Evolutionary conservation across 1,139 yeast species (phyloP), one percentile per base, ranked within the genome.

Genomic region (Ashbya aceris): DNA sequence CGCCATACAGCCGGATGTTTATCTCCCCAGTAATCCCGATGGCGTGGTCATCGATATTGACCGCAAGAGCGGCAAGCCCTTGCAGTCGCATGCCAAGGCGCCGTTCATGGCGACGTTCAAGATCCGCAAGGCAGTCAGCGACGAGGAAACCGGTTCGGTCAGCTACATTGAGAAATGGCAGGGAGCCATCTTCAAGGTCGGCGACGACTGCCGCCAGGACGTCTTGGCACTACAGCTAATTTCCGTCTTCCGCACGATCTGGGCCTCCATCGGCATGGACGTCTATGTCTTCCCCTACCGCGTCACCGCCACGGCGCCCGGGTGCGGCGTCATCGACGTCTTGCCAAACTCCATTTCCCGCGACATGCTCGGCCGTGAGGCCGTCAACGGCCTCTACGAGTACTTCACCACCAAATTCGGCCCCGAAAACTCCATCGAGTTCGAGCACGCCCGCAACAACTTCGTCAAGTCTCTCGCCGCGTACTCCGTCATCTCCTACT

Each of bases 181-280:
- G 59, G 79, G 95, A 57, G 98, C 98, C 14, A 93, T 93, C 62
- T 93, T 93, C 73, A 93, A 93, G 64, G 98, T 93, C 45, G 99
- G 99, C 47, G 99, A 93, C 66, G 99, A 93, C 65, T 89, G 97
- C 70, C 77, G 99, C 54, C 99, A 93, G 64, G 99, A 93, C 67
- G 91, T 93, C 41, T 73, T 93, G 52, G 97, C 96, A 0, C 69
- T 93, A 47, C 99, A 93, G 61, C 70, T 93, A 56, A 83, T 93
- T 49, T 82, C 96, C 3, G 80, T 91, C 30, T 93, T 93, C 71
- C 74, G 95, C 54, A 79, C 93, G 40, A 85, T 93, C 45, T 93
- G 96, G 93, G 76, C 78, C 50, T 74, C 76, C 50, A 79, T 86
- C 9, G 97, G 97, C 1, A 70, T 93, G 47, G 97, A 91, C 61